These are phyloP conservation scores for Chalciporus sphaerocephalus DNA, from an alignment of 768 basidiomycete species.

Conservation along the genomic window DNA sequence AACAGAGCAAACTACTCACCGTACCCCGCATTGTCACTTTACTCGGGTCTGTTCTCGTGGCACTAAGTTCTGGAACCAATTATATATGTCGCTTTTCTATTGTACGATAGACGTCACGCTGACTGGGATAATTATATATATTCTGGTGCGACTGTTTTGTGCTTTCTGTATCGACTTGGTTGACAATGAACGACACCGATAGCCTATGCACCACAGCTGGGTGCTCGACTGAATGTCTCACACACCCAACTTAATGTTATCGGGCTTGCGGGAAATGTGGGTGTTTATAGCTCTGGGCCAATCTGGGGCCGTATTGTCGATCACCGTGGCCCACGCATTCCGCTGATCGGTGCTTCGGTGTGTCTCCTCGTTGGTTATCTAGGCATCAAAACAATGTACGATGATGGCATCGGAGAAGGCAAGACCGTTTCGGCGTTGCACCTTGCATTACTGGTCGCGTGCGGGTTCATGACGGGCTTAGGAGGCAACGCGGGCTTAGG, in stretches of 20 bases:
- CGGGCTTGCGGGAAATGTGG: constrained; percentile 78
- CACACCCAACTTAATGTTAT: constrained; percentile 83
- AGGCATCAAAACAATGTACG: constrained; percentile 67
- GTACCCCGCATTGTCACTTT: constrained; percentile 45
- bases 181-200: constrained; percentile 1
- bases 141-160: constrained; percentile 22
- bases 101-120: neutral
- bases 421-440: constrained; percentile 38
- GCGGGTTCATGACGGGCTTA: constrained; percentile 67
- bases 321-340: constrained; percentile 61
- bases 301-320: constrained; percentile 80
- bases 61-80: constrained; percentile 65
- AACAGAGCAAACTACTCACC: constrained; percentile 32
- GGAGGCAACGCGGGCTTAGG: constrained; percentile 72
- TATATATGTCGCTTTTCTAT: constrained; percentile 48
- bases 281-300: constrained; percentile 73
- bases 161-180: neutral
- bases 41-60: constrained; percentile 53
- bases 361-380: constrained; percentile 68
- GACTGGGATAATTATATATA: constrained; percentile 19
- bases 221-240: constrained; percentile 64
- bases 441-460: constrained; percentile 52
- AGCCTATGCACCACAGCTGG: constrained; percentile 88
- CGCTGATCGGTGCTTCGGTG: constrained; percentile 55
- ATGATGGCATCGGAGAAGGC: constrained; percentile 43